These are phyloP conservation scores for Clarkia xantiana DNA, from an alignment of 345 rosid genomes.

Conservation along the genomic window DNA sequence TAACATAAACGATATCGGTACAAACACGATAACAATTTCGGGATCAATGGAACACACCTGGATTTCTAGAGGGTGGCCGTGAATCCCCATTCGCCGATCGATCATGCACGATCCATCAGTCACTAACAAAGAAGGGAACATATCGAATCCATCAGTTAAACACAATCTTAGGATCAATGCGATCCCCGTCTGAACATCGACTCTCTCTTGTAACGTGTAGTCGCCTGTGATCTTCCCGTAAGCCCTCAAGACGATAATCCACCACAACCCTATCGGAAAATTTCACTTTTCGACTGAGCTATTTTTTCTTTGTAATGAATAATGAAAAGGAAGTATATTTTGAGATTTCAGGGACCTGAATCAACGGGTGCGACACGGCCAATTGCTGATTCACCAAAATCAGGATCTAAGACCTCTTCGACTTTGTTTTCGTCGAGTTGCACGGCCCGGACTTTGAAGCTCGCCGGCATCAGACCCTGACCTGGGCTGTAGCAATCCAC, in stretches of 20 bases:
- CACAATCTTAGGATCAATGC: conserved; percentile 61
- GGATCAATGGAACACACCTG: conserved; percentile 32
- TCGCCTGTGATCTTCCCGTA: conserved; percentile 82
- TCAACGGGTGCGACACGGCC: conserved; percentile 95
- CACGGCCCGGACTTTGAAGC: conserved; percentile 69
- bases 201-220: conserved; percentile 65
- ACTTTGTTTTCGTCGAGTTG: conserved; percentile 45
- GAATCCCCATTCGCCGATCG: conserved; percentile 83
- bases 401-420: conserved; percentile 82
- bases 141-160: conserved; percentile 75
- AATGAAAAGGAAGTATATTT: background rate
- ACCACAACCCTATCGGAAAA: conserved; percentile 55
- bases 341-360: conserved; percentile 40
- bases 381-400: conserved; percentile 89
- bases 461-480: conserved; percentile 88
- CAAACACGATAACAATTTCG: background rate
- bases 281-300: too few species aligned
- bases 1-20: background rate
- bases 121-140: conserved; percentile 77
- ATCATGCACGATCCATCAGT: conserved; percentile 94
- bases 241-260: conserved; percentile 78
- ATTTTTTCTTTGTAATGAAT: background rate
- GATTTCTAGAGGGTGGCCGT: conserved; percentile 89
- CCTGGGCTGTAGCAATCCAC: conserved; percentile 94
- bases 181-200: conserved; percentile 82